phyloP scores from a whole-genome alignment of 208 protist genomes.

The Novymonas esmeraldas region DNA sequence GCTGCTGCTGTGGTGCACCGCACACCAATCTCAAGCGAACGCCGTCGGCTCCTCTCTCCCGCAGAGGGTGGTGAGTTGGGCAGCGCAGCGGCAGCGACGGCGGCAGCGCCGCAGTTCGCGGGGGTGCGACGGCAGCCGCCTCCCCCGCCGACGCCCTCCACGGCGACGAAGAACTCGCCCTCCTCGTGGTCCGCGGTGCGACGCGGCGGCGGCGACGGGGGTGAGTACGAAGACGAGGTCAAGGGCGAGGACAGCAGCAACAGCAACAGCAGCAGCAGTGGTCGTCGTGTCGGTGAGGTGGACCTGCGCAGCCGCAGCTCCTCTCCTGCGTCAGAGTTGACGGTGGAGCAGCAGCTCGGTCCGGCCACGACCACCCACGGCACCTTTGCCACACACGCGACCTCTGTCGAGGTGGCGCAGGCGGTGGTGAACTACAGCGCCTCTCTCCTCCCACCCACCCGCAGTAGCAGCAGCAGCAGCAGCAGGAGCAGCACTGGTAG shows the following conservation, averaged over 20 bases:
- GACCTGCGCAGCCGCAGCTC: no score
- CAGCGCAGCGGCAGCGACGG: not conserved
- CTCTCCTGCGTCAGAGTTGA: slow-evolving; percentile 1
- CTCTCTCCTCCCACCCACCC: slow-evolving; percentile 25
- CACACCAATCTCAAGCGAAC: no score
- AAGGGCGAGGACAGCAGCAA: not conserved
- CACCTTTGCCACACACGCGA: slow-evolving; percentile 7
- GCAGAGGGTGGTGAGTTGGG: not conserved
- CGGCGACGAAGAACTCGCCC: slow-evolving; percentile 5
- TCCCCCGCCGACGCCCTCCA: slow-evolving; percentile 12
- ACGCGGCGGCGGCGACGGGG: no score
- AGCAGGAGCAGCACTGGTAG: not conserved
- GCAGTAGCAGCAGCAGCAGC: slow-evolving; percentile 24
- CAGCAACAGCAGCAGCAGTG: not conserved
- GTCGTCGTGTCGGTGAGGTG: no score
- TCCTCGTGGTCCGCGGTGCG: slow-evolving; percentile 13
- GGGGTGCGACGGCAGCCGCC: slow-evolving; percentile 12
- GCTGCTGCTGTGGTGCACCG: no score
- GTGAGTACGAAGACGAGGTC: slow-evolving; percentile 3
- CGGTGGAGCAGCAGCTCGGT: slow-evolving; percentile 19
- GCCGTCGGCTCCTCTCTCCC: not conserved
- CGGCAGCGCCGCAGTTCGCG: not conserved
- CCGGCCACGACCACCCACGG: slow-evolving; percentile 6
- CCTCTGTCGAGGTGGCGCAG: slow-evolving; percentile 14
- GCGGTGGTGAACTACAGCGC: slow-evolving; percentile 22